These are phyloP conservation scores for Phaseolus coccineus DNA, from an alignment of 331 rosid genomes.

Conservation along the genomic window DNA sequence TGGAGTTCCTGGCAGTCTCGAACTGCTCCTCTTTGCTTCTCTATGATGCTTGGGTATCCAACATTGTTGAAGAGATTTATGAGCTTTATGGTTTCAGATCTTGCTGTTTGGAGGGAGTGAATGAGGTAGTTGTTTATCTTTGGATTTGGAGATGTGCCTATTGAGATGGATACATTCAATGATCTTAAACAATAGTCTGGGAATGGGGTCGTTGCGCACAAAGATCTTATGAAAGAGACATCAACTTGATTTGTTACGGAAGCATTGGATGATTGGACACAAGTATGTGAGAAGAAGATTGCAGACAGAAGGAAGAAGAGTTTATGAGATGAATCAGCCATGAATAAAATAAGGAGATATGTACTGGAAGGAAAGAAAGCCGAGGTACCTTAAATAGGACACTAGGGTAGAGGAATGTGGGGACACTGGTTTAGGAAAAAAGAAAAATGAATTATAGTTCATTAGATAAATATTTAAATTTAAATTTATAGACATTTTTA, in stretches of 20 bases:
- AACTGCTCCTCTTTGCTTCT: conserved; percentile 69
- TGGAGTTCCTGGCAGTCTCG: conserved; percentile 77
- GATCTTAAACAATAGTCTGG: conserved; percentile 65
- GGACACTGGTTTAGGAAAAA: no score
- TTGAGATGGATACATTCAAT: conserved; percentile 61
- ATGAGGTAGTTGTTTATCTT: conserved; percentile 63
- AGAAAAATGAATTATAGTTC: no score
- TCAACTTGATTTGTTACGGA: conserved; percentile 39
- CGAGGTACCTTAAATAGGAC: not conserved
- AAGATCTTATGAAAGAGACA: conserved; percentile 49
- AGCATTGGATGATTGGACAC: conserved; percentile 14
- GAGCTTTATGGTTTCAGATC: conserved; percentile 65
- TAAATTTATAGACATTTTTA: no score
- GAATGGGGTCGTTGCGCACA: conserved; percentile 71
- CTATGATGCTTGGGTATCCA: conserved; percentile 50
- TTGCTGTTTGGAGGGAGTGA: conserved; percentile 62
- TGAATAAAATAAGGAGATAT: conserved; percentile 17
- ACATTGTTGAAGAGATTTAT: conserved; percentile 47
- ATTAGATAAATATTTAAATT: no score
- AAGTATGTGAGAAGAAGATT: conserved; percentile 42
- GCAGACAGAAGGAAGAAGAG: conserved; percentile 44
- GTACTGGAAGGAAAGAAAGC: not conserved
- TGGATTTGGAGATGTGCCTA: conserved; percentile 50
- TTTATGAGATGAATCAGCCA: conserved; percentile 61
- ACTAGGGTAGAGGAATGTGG: not conserved